Evolutionary conservation across 371 early-diverging fungal genomes (phyloP).

Genomic region (Choanephora cucurbitarum): DNA sequence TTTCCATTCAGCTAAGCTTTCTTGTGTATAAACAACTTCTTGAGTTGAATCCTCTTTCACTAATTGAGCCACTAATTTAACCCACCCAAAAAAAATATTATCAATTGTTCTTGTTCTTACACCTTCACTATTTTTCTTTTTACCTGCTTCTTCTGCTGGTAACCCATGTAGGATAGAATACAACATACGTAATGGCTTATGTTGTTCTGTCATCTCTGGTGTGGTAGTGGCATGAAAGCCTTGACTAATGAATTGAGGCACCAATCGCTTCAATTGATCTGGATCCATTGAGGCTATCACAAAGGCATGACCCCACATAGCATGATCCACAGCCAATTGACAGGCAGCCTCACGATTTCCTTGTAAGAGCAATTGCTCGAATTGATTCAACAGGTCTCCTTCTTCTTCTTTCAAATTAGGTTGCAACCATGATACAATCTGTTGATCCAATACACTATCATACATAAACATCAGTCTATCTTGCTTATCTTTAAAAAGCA

Average conservation of each 20-base stretch:
- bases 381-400: slow-evolving; percentile 34
- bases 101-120: no score
- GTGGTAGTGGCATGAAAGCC: slow-evolving; percentile 41
- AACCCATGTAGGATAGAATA: slow-evolving; percentile 76
- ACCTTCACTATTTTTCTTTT: no score
- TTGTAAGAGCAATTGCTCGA: slow-evolving; percentile 65
- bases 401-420: slow-evolving; percentile 12
- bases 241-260: slow-evolving; percentile 65
- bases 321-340: slow-evolving; percentile 63
- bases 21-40: slow-evolving; percentile 11
- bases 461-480: not conserved
- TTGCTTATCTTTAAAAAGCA: not conserved
- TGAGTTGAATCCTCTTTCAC: slow-evolving; percentile 17
- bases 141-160: slow-evolving; percentile 56
- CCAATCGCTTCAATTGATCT: slow-evolving; percentile 76
- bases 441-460: slow-evolving; percentile 19
- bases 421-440: slow-evolving; percentile 8
- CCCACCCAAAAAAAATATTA: no score
- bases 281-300: slow-evolving; percentile 78
- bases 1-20: slow-evolving; percentile 64
- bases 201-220: slow-evolving; percentile 40
- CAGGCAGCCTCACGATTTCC: slow-evolving; percentile 81
- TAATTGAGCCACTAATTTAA: slow-evolving; percentile 36
- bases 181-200: slow-evolving; percentile 68
- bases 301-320: slow-evolving; percentile 89